Base-by-base conservation (phyloP, 345 rosid genomes). In the Hibiscus mutabilis region DNA sequence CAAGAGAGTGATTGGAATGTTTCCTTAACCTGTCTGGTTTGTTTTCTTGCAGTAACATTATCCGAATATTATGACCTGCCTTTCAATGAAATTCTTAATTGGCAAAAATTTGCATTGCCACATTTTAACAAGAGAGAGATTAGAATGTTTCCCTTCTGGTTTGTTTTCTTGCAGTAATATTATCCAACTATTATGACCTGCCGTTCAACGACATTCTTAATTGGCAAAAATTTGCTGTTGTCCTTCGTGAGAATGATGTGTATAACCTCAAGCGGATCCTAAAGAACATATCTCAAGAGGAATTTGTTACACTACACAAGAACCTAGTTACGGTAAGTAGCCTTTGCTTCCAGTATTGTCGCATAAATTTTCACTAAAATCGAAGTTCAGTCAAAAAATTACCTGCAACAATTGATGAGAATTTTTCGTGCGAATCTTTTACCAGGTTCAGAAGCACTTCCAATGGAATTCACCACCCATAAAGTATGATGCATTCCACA, bases 401-500 rank as follows among this genome's bases (percentile, higher is more conserved):
- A 53, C 5, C 61, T 51, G 37, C 68, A 42, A 4, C 18, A 2
- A 24, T 59, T 59, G 29, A 67, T 66, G 66, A 76, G 5, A 65
- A 53, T 35, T 22, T 77, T 51, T 49, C 31, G 7, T 76, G 73
- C 9, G 57, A 53, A 60, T 82, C 77, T 57, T 19, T 80, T 77
- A 69, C 70, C 77, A 92, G 96, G 92, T 92, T 51, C 98, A 92
- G 66, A 89, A 92, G 82, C 97, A 96, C 79, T 92, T 92, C 77
- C 96, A 91, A 22, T 96, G 99, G 99, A 91, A 92, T 72, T 70
- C 95, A 37, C 96, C 98, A 13, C 90, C 99, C 0, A 15, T 87
- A 53, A 84, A 83, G 74, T 83, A 75, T 4, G 99, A 92, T 59
- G 93, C 96, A 57, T 96, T 96, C 80, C 97, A 96, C 77, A 92